Base-by-base conservation (phyloP, 352 stramenopile species). In the Elongisporangium anandrum region DNA sequence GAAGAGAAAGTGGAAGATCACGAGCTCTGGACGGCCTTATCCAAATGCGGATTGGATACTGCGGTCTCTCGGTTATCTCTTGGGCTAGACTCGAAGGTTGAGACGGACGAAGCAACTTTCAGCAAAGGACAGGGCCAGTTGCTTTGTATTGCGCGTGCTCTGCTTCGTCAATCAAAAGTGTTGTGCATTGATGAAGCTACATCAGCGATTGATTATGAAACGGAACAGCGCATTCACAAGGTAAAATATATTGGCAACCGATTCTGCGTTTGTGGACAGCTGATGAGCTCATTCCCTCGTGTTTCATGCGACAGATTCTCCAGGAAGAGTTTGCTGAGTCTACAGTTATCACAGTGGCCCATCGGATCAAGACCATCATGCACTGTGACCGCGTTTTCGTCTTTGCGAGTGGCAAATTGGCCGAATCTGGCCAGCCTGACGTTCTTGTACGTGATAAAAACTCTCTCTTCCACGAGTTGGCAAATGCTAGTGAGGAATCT, bases 281-380 rank as follows among this genome's bases (percentile, higher is more conserved):
- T n/a, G n/a, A n/a, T n/a, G 38, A 26, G 15, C 13, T 64, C 50
- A 19, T 20, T 45, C 4, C 26, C 24, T 50, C 12, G 4, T n/a
- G n/a, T 19, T 24, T 61, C 23, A 45, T 65, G 9, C 45, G 4
- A 4, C 65, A 96, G 70, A 95, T 83, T 17, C 95, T 99, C 55
- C 71, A 92, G 15, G 69, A 91, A 15, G 92, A 97, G 50, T 99
- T 99, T 72, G 66, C 69, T 7, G 74, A 83, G 12, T 93, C 91
- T 2, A 99, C 98, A 4, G 85, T 99, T 13, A 66, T 99, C 8
- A 99, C 97, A 0, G 98, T 99, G 41, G 97, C 98, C 15, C 97
- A 99, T 74, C 82, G 97, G 15, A 76, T 99, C 2, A 83, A 98
- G 57, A 99, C 95, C 1, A 98, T 99, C 59, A 87, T 98, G 68